phyloP scores from a whole-genome alignment of 2,329 filamentous ascomycete species.

The Trichophyton benhamiae region DNA sequence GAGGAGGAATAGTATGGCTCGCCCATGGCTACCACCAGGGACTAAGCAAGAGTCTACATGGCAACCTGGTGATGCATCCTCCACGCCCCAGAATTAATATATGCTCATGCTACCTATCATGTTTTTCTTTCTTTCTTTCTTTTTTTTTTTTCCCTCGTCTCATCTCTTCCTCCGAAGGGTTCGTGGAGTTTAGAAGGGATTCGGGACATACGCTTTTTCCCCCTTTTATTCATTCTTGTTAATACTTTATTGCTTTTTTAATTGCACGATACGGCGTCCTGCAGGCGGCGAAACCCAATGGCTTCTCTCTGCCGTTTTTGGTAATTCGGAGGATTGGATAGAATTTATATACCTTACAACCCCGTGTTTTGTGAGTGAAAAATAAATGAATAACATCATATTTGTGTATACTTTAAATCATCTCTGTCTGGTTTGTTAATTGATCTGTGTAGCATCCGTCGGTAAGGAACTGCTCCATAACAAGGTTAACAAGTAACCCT shows the following conservation, averaged over 20 bases:
- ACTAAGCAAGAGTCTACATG: constrained; percentile 82
- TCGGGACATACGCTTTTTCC: not conserved
- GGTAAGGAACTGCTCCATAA: constrained; percentile 55
- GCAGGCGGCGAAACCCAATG: not conserved
- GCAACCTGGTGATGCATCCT: constrained; percentile 39
- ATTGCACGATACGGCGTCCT: constrained; percentile 4
- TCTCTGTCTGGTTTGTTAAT: not conserved
- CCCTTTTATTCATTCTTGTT: not conserved
- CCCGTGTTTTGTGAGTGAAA: not conserved
- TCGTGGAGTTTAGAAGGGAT: not conserved
- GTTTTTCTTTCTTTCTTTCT: not conserved
- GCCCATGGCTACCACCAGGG: constrained; percentile 58
- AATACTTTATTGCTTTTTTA: not conserved
- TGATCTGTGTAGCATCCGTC: constrained; percentile 45
- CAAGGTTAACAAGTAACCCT: constrained; percentile 36
- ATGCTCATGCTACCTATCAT: not conserved
- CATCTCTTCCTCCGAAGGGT: not conserved
- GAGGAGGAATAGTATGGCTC: constrained; percentile 28
- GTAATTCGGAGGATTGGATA: constrained; percentile 3
- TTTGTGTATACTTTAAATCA: not conserved
- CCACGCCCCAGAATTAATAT: constrained; percentile 11
- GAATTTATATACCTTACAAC: constrained; percentile 2
- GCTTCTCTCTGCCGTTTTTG: not conserved
- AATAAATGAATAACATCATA: not conserved
- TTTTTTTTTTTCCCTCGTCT: not conserved